Base-by-base conservation (phyloP, 116 monocot genomes). In the Papilionanthe hybrid region DNA sequence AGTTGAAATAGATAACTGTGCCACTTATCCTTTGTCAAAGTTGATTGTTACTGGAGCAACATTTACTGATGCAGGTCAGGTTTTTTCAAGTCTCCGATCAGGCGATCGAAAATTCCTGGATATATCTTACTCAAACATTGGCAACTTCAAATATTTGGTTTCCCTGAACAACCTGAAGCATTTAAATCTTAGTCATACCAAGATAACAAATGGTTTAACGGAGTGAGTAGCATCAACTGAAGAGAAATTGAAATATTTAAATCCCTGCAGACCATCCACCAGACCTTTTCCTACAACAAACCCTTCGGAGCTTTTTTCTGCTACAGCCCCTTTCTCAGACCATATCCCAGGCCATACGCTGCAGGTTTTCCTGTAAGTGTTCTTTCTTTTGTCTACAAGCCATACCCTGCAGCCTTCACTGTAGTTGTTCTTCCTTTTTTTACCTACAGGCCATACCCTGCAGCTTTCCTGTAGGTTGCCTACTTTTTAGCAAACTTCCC, bases 81-180 rank as follows among this genome's bases (percentile, higher is more conserved):
- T 83, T 76, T 80, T 93, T 55, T 85, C 80, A 12, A 77, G 66
- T 48, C 49, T 92, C 75, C 81, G 88, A 72, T 22, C 55, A 37
- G 81, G 78, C 41, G 73, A 58, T 43, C 55, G 91, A 73, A 86
- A 86, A n/a, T 85, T 81, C 78, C 83, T 96, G 80, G 96, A 96
- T 82, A 63, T 96, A 53, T 92, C 94, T 72, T 72, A 81, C 47
- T 86, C 91, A 72, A 72, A 79, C 7, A 58, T 89, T 44, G 79
- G 75, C 65, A 84, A 73, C 47, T 89, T 92, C 55, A 19, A 81
- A 7, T 86, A 86, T 56, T 79, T 92, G 67, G 76, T 72, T 42
- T 80, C 84, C 28, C 83, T 94, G 92, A 83, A 76, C 74, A 42
- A 32, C 37, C 84, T 96, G 9, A 80, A 90, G 80, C 86, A 92